phyloP scores from a whole-genome alignment of 176 grass and related monocot species.

The Oryza nivara region DNA sequence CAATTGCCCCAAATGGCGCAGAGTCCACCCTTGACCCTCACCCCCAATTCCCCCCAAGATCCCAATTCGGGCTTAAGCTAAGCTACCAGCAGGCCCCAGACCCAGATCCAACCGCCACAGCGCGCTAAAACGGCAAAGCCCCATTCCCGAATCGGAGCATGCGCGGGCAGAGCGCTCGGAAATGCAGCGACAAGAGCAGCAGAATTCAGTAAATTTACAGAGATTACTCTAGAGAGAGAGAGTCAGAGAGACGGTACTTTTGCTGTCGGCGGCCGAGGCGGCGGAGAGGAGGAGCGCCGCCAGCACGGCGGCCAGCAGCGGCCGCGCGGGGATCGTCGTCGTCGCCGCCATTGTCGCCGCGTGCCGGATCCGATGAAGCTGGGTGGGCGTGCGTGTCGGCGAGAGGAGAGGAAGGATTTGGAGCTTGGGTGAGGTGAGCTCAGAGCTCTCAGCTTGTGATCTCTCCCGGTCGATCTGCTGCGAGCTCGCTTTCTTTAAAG shows the following conservation, averaged over 20 bases:
- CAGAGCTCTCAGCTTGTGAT: too few species aligned
- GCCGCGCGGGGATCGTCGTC: conserved; percentile 58
- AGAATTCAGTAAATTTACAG: neutral
- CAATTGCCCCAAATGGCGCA: neutral
- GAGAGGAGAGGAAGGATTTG: neutral
- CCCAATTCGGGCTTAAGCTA: neutral
- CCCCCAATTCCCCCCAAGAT: conserved; percentile 13
- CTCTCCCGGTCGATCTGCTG: conserved; percentile 24
- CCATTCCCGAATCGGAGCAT: neutral
- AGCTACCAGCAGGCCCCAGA: neutral
- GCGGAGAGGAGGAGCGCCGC: conserved; percentile 58
- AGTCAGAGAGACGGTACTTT: conserved; percentile 46
- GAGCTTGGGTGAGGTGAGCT: neutral
- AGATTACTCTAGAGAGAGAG: neutral
- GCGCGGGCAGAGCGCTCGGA: neutral
- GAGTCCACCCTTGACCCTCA: neutral
- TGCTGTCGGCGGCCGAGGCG: conserved; percentile 72
- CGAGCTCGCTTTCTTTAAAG: conserved; percentile 59
- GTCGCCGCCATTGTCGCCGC: conserved; percentile 39
- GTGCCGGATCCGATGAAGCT: too few species aligned
- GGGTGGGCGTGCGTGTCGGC: too few species aligned
- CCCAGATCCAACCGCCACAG: conserved; percentile 39
- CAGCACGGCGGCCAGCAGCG: conserved; percentile 55
- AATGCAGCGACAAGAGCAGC: conserved; percentile 21
- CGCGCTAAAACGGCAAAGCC: neutral